Evolutionary conservation across 2,329 filamentous ascomycete species (phyloP).

Genomic region (Cercospora sesami): DNA sequence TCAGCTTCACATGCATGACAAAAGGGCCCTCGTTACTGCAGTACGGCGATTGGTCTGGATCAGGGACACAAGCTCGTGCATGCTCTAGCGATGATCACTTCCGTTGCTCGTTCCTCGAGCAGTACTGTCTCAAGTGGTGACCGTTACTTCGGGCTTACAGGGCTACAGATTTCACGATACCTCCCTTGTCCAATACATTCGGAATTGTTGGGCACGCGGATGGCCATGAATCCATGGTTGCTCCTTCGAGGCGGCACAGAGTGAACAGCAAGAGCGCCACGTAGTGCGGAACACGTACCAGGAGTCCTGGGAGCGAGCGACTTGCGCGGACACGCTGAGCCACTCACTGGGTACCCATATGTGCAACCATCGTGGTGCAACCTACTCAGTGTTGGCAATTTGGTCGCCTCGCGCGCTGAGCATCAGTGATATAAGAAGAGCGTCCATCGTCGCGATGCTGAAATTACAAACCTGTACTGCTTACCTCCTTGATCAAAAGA

Average conservation of each 20-base stretch:
- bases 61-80: not conserved
- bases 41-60: not conserved
- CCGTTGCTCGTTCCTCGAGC: not conserved
- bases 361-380: slow-evolving; percentile 5
- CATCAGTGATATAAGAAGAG: not conserved
- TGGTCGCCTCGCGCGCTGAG: not conserved
- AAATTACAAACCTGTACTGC: too few relatives aligned
- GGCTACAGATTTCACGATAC: not conserved
- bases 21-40: not conserved
- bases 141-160: not conserved
- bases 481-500: too few relatives aligned
- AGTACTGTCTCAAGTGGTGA: not conserved
- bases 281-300: not conserved
- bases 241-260: not conserved
- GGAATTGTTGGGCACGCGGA: not conserved
- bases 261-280: not conserved
- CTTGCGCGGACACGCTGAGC: not conserved
- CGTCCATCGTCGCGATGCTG: not conserved
- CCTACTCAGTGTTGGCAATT: not conserved
- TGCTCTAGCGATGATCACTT: not conserved
- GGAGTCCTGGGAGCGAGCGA: not conserved
- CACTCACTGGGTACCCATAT: too few relatives aligned
- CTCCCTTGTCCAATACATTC: not conserved
- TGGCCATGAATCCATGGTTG: not conserved
- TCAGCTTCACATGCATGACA: slow-evolving; percentile 1